phyloP scores from a whole-genome alignment of 768 basidiomycete genomes.

The Sarcodon aspratus region DNA sequence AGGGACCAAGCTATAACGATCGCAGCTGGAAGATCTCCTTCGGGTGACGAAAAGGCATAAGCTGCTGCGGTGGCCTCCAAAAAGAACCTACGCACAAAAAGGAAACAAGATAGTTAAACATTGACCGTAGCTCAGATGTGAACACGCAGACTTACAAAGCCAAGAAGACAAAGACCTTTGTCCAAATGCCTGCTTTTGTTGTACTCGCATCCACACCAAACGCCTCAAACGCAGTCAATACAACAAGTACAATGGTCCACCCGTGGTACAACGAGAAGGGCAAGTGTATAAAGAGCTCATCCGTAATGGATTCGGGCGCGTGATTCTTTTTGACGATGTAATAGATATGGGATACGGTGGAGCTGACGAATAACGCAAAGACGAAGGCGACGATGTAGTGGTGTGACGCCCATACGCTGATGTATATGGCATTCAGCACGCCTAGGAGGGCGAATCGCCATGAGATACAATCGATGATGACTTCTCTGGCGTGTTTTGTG shows the following conservation, averaged over 20 bases:
- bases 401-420: constrained; percentile 74
- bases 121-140: neutral
- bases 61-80: constrained; percentile 86
- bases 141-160: constrained; percentile 45
- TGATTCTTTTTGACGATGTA: constrained; percentile 89
- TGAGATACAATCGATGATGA: constrained; percentile 77
- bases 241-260: constrained; percentile 77
- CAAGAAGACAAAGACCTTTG: constrained; percentile 92
- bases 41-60: constrained; percentile 83
- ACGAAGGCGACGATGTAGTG: constrained; percentile 76
- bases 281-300: constrained; percentile 87
- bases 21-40: constrained; percentile 89
- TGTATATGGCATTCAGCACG: constrained; percentile 80
- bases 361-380: constrained; percentile 80
- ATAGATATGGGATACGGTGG: constrained; percentile 78
- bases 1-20: constrained; percentile 90
- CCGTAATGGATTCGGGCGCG: constrained; percentile 45
- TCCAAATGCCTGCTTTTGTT: constrained; percentile 72
- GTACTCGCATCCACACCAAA: constrained; percentile 70
- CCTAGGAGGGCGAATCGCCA: constrained; percentile 90
- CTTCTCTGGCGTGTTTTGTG: constrained; percentile 50
- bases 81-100: constrained; percentile 52
- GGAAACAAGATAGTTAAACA: neutral
- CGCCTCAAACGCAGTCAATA: constrained; percentile 78
- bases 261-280: constrained; percentile 97